These are phyloP conservation scores for Chalara sp. DNA, from an alignment of 2,329 filamentous ascomycete species.

Conservation along the genomic window DNA sequence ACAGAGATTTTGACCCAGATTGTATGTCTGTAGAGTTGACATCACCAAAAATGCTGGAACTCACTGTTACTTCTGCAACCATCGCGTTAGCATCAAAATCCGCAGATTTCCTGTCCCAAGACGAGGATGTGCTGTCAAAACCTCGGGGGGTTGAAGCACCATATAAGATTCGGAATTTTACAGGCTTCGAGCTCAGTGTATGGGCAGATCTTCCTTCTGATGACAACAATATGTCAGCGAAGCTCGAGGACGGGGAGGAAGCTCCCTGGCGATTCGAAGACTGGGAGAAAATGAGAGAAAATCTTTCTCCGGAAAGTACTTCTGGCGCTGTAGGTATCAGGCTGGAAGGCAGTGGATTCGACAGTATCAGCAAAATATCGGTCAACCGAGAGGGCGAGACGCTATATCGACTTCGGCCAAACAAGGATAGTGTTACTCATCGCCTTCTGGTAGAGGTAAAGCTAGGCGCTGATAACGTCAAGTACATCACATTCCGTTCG, in stretches of 20 bases:
- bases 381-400: slow-evolving; percentile 93
- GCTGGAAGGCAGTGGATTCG: slow-evolving; percentile 90
- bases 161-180: slow-evolving; percentile 91
- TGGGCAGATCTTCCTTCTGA: slow-evolving; percentile 66
- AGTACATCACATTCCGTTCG: slow-evolving; percentile 93
- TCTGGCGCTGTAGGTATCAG: slow-evolving; percentile 74
- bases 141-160: slow-evolving; percentile 86
- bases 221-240: slow-evolving; percentile 66
- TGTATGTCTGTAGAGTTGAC: slow-evolving; percentile 76
- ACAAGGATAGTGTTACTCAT: slow-evolving; percentile 78
- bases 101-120: slow-evolving; percentile 77
- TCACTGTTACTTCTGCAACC: slow-evolving; percentile 87
- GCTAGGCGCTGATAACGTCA: slow-evolving; percentile 90
- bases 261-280: slow-evolving; percentile 95
- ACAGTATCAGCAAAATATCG: slow-evolving; percentile 78
- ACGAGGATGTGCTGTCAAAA: slow-evolving; percentile 89
- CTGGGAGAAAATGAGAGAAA: slow-evolving; percentile 93
- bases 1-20: slow-evolving; percentile 68
- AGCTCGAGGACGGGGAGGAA: slow-evolving; percentile 82
- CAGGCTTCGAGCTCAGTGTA: slow-evolving; percentile 82
- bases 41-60: slow-evolving; percentile 84
- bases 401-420: slow-evolving; percentile 81
- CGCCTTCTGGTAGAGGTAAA: slow-evolving; percentile 87
- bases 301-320: slow-evolving; percentile 74
- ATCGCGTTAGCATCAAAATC: slow-evolving; percentile 93